Evolutionary conservation across 257 asterid species (phyloP), one percentile per base, ranked within the genome.

Genomic region (Solanum dulcamara): DNA sequence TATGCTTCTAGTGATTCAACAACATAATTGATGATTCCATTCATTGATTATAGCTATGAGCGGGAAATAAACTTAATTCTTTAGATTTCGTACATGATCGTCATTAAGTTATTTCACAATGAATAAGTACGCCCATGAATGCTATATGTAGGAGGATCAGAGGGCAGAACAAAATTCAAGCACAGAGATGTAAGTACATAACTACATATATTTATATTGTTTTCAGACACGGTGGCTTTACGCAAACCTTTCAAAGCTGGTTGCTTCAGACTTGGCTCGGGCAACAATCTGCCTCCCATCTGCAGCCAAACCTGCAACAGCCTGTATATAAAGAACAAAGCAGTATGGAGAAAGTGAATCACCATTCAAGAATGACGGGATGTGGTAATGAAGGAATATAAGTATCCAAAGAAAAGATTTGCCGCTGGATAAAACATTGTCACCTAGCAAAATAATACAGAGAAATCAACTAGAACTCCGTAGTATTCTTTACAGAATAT

Each of bases 241-340:
- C 85, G 86, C 88, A 70, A 80, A 93, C 97, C 93, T 95, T 89
- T 93, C 96, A 81, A 94, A 94, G 57, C 88, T 94, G 88, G 92
- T 91, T 81, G 98, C 98, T 88, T 95, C 98, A 72, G 98, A 86
- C 86, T 95, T 95, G 62, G 98, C 97, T 83, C 98, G 88, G 12
- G 96, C 88, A 85, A 95, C 98, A 90, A 95, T 94, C 88, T 95
- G 98, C 84, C 98, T 89, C 33, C 98, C 98, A 87, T 95, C 98
- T 59, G 98, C 98, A 87, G 98, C 98, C 80, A 95, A 89, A 74
- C 98, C 98, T 64, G 98, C 98, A 85, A 94, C 98, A 89, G 95
- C 97, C 98, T 95, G 87, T 59, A 85, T 48, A 48, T 32, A 67
- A 13, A 83, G 28, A 46, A 77, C 2, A 77, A 77, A 46, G 42